Percentiles rank a stretch among this genome's conserved stretches.
Evolutionary conservation across 306 rosid species (phyloP).

Genomic region (Vigna radiata): DNA sequence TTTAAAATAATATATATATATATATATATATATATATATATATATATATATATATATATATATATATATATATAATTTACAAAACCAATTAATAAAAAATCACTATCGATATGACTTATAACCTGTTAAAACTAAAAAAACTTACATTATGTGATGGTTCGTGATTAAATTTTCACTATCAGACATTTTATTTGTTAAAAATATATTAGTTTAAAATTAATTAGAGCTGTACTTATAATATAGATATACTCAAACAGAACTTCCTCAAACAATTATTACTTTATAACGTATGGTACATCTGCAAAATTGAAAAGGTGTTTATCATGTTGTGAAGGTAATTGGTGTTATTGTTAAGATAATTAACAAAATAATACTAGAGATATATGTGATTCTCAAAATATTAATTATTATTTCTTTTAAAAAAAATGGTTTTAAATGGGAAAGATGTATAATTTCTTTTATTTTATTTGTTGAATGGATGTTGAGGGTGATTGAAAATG

Average conservation of each 20-base stretch:
- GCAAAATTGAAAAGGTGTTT: not conserved
- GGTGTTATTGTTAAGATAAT: not conserved
- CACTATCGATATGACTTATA: too few relatives aligned
- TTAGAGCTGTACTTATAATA: not conserved
- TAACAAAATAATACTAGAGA: not conserved
- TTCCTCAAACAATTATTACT: not conserved
- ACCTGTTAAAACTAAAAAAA: too few relatives aligned
- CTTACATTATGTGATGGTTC: too few relatives aligned
- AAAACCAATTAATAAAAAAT: too few relatives aligned
- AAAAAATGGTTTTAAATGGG: not conserved
- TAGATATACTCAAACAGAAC: not conserved
- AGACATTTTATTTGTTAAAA: not conserved
- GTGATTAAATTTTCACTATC: too few relatives aligned
- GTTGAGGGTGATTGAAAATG: not conserved
- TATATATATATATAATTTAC: too few relatives aligned
- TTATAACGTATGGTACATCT: not conserved
- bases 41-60: too few relatives aligned
- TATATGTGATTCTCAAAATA: not conserved
- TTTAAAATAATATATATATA: slow-evolving; percentile 25
- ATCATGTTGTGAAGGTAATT: not conserved
- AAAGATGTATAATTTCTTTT: not conserved
- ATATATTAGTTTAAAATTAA: not conserved
- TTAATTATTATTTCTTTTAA: not conserved
- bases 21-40: not conserved
- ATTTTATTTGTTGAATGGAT: not conserved